Evolutionary conservation across 2,329 filamentous ascomycete species (phyloP).

Genomic region (Periconia digitata): DNA sequence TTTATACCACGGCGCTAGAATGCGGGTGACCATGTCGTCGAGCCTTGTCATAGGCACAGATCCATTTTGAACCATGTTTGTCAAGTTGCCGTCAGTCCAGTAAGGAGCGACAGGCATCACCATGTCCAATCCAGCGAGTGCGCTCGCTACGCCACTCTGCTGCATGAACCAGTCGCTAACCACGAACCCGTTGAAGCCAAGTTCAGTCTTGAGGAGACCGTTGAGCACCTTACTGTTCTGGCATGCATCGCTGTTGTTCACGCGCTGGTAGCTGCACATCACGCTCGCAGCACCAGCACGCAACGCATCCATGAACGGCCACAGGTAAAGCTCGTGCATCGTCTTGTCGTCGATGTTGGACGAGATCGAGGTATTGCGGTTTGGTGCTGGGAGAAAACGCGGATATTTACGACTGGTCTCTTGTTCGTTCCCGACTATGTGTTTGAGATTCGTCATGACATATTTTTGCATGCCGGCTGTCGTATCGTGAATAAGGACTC

Average conservation of each 20-base stretch:
- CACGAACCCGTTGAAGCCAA: slow-evolving; percentile 46
- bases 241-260: slow-evolving; percentile 20
- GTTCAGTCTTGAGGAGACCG: slow-evolving; percentile 50
- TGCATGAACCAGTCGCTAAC: slow-evolving; percentile 46
- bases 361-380: slow-evolving; percentile 46
- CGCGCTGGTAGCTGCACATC: slow-evolving; percentile 56
- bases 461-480: slow-evolving; percentile 54
- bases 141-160: slow-evolving; percentile 43
- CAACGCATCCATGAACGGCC: slow-evolving; percentile 63
- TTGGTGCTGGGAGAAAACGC: slow-evolving; percentile 46
- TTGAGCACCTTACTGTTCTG: slow-evolving; percentile 43
- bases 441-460: slow-evolving; percentile 58
- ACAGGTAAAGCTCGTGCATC: slow-evolving; percentile 64
- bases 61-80: slow-evolving; percentile 62
- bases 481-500: slow-evolving; percentile 50
- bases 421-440: slow-evolving; percentile 56
- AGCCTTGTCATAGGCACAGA: slow-evolving; percentile 58
- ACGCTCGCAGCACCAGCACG: slow-evolving; percentile 57
- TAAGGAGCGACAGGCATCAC: slow-evolving; percentile 25
- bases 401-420: slow-evolving; percentile 42
- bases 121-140: slow-evolving; percentile 50
- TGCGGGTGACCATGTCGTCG: slow-evolving; percentile 61
- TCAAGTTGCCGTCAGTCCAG: slow-evolving; percentile 64
- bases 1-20: slow-evolving; percentile 57
- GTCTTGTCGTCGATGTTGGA: slow-evolving; percentile 65